Base-by-base conservation (phyloP, 2,329 filamentous ascomycete genomes). In the Exophiala bonariae region DNA sequence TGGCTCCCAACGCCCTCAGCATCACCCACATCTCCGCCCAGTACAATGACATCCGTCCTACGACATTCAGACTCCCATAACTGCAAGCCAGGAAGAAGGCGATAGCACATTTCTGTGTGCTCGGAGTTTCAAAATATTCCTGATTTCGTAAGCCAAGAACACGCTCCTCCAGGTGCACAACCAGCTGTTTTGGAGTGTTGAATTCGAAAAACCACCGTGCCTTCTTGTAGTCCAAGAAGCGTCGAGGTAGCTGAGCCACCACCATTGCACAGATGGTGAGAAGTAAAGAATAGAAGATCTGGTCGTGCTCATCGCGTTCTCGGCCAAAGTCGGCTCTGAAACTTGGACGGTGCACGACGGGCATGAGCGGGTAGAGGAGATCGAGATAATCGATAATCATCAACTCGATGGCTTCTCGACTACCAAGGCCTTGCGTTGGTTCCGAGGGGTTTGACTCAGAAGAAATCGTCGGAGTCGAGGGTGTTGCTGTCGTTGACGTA, bases 171-270 rank as follows among this genome's bases (percentile, higher is more conserved):
- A 30, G 5, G 14, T 28, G 37, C 13, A 40, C n/a, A 13, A 19
- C 20, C 7, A 40, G 26, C 9, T 40, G 17, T 16, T 23, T 20
- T 11, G 37, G 37, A 14, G 9, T 30, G 6, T 3, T 16, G n/a
- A 40, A 40, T 16, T 13, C 26, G n/a, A 28, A 40, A 4, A 40
- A 40, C 37, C 37, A 40, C 14, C 26, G 37, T n/a, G 20, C 37
- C 2, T 11, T 26, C 19, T 40, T 28, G 19, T 28, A 40, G 23
- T 40, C 37, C 6, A 40, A 14, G 19, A 40, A 40, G 10, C 37
- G 37, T 11, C 37, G 37, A 7, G 37, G 37, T 22, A 40, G 37
- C 14, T 40, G 37, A 30, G 20, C 22, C 6, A 40, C 23, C 10
- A 28, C 37, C 11, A 30, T 16, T 4, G 37, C 17, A 28, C 18